Percentiles rank a stretch among this genome's conserved stretches.
Evolutionary conservation across 108 stramenopile species (phyloP).

Genomic region (Skeletonema costatum): DNA sequence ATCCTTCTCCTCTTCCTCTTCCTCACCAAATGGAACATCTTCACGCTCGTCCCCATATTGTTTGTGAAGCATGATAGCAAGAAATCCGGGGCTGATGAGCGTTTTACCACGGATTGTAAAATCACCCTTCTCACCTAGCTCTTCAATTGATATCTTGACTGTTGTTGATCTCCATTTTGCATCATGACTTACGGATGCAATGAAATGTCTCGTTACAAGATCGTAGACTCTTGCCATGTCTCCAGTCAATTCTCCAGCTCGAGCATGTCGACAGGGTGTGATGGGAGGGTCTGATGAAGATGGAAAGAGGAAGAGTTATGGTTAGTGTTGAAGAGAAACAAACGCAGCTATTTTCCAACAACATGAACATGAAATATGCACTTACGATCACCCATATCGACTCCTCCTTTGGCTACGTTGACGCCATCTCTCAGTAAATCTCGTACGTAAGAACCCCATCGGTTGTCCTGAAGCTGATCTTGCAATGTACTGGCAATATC

Average conservation of each 20-base stretch:
- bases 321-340: not conserved
- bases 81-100: conserved; percentile 76
- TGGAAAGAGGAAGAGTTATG: not conserved
- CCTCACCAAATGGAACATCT: conserved; percentile 32
- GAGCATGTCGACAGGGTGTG: conserved; percentile 72
- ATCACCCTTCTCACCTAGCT: conserved; percentile 71
- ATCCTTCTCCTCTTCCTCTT: conserved; percentile 75
- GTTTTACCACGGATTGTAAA: conserved; percentile 77
- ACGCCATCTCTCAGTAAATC: conserved; percentile 59
- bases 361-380: conserved; percentile 2
- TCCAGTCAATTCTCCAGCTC: conserved; percentile 65
- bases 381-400: conserved; percentile 86
- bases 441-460: conserved; percentile 79
- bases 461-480: conserved; percentile 63
- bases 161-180: conserved; percentile 87
- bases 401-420: conserved; percentile 67
- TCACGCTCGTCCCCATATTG: conserved; percentile 82
- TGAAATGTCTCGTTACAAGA: conserved; percentile 85
- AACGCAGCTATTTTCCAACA: not conserved
- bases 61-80: conserved; percentile 75
- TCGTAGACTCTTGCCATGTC: conserved; percentile 90
- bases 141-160: conserved; percentile 67
- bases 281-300: conserved; percentile 58
- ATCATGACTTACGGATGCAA: conserved; percentile 87
- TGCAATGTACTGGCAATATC: conserved; percentile 81